Evolutionary conservation across 441 rosid genomes (phyloP).

Genomic region (Pelargonium exstipulatum): DNA sequence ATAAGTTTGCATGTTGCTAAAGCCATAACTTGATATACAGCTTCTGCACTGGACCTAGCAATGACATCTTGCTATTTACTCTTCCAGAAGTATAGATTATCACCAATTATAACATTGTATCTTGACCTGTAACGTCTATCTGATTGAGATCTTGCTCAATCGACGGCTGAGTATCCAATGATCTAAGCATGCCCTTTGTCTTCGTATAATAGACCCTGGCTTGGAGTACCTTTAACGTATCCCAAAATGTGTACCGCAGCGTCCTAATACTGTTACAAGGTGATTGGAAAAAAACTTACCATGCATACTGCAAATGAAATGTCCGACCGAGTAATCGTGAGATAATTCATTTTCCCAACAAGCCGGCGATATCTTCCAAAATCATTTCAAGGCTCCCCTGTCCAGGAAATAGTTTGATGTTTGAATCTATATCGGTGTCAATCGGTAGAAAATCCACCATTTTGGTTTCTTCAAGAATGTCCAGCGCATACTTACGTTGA

Average conservation of each 20-base stretch:
- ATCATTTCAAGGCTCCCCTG: too few species aligned
- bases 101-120: not conserved
- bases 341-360: too few species aligned
- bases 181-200: not conserved
- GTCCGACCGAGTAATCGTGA: too few species aligned
- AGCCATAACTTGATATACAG: conserved; percentile 4
- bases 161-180: not conserved
- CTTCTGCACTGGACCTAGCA: not conserved
- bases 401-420: too few species aligned
- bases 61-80: not conserved
- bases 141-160: not conserved
- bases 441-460: too few species aligned
- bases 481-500: too few species aligned
- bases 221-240: not conserved
- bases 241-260: not conserved
- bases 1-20: not conserved
- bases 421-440: too few species aligned
- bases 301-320: too few species aligned
- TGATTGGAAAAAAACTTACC: too few species aligned
- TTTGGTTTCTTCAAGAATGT: too few species aligned
- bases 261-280: not conserved
- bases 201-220: not conserved
- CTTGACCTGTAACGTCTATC: not conserved
- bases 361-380: too few species aligned
- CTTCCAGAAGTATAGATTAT: not conserved